A percentile compares a stretch with the other conserved stretches of the same genome.
Conservation (phyloP, 1,139 yeast species). For the Blastobotrys proliferans region DNA sequence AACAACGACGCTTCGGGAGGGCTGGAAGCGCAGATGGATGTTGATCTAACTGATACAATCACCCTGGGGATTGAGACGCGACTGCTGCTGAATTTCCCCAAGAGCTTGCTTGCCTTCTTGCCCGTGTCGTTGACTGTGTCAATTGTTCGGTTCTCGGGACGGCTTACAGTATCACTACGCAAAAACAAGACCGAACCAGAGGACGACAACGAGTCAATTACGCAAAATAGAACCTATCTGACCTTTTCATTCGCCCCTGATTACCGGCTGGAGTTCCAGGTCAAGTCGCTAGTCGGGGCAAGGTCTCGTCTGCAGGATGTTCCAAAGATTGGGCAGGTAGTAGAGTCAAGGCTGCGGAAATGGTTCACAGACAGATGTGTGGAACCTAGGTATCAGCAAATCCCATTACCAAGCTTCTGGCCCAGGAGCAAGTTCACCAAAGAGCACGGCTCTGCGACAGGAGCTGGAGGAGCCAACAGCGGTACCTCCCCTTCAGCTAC, state of each 20-base stretch:
- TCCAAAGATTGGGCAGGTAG: conserved; percentile 81
- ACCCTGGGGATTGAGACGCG: conserved; percentile 88
- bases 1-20: conserved; percentile 38
- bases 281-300: conserved; percentile 85
- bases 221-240: conserved; percentile 53
- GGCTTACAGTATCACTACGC: conserved; percentile 73
- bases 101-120: conserved; percentile 69
- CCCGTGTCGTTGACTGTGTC: conserved; percentile 85
- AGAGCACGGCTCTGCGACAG: conserved; percentile 13
- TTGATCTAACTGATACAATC: conserved; percentile 83
- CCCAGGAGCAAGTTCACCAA: conserved; percentile 72
- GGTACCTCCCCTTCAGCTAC: not conserved
- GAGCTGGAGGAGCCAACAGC: conserved; percentile 1
- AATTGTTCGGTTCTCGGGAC: conserved; percentile 88
- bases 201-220: conserved; percentile 6
- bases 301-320: conserved; percentile 89
- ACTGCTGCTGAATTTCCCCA: conserved; percentile 76
- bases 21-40: conserved; percentile 85
- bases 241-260: conserved; percentile 91
- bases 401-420: conserved; percentile 85
- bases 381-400: conserved; percentile 85
- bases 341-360: conserved; percentile 74
- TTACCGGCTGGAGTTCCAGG: conserved; percentile 79
- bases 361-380: conserved; percentile 94
- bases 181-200: conserved; percentile 14